A percentile compares a stretch with the other conserved stretches of the same genome.
phyloP scores from a whole-genome alignment of 139 green algal genomes.

The Micractinium conductrix region DNA sequence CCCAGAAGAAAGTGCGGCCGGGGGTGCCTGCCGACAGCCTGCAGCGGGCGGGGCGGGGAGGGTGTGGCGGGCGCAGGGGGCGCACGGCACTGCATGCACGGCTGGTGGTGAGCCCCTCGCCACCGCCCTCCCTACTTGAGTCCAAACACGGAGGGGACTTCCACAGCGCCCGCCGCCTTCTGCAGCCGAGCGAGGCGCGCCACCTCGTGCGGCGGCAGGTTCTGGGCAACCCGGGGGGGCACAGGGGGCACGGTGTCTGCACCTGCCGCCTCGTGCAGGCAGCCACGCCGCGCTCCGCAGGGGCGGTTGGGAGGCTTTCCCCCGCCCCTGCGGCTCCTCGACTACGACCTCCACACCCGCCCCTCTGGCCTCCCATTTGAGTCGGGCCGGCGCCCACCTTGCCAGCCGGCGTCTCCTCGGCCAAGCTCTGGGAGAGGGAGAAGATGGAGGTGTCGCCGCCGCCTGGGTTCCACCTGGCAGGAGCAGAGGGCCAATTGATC shows the following conservation, averaged over 20 bases:
- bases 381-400: not conserved
- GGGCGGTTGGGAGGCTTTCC: not conserved
- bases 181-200: slow-evolving; percentile 36
- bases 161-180: slow-evolving; percentile 20
- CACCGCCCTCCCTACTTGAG: not conserved
- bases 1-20: slow-evolving; percentile 56
- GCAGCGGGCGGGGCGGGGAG: not conserved
- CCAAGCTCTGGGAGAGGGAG: slow-evolving; percentile 46
- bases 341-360: no score
- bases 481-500: not conserved
- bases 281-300: not conserved
- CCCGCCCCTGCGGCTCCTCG: not conserved
- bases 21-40: slow-evolving; percentile 21
- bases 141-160: slow-evolving; percentile 45
- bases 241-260: no score
- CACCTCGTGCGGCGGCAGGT: slow-evolving; percentile 46
- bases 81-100: no score
- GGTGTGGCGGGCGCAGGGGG: no score
- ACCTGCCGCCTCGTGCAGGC: no score
- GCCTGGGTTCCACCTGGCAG: not conserved
- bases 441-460: slow-evolving; percentile 53
- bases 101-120: not conserved
- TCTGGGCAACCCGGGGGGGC: no score
- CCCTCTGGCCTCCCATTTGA: no score
- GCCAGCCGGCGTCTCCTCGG: not conserved